Percentiles rank a stretch among this genome's conserved stretches.
Evolutionary conservation across 2,329 filamentous ascomycete species (phyloP).

Genomic region (Sporothrix protearum): DNA sequence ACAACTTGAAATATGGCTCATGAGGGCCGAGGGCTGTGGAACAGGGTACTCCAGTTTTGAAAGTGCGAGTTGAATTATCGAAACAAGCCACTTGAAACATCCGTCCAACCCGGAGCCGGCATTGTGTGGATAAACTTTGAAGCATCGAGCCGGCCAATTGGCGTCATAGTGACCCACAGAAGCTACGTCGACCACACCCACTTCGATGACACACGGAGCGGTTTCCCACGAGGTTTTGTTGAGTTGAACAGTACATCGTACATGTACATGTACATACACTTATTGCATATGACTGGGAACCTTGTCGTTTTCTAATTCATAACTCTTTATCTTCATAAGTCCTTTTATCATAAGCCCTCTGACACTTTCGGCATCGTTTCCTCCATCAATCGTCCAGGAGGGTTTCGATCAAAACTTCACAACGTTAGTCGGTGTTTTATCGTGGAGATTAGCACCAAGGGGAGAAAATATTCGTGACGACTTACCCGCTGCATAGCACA

Average conservation of each 20-base stretch:
- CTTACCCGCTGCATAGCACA: conserved; percentile 72
- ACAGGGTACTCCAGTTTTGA: background rate
- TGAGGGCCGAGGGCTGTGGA: too few species aligned
- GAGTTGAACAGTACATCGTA: too few species aligned
- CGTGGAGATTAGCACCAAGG: background rate
- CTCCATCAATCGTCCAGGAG: background rate
- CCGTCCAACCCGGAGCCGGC: background rate
- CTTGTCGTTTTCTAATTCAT: background rate
- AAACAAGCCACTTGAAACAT: background rate
- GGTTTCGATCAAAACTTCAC: background rate
- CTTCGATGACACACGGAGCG: too few species aligned
- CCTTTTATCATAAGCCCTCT: background rate
- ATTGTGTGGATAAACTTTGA: too few species aligned
- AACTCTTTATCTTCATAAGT: background rate
- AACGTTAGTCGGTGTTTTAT: background rate
- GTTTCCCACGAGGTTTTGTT: too few species aligned
- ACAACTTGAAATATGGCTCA: too few species aligned
- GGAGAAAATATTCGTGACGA: conserved; percentile 26
- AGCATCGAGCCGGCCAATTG: too few species aligned
- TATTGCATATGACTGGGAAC: too few species aligned
- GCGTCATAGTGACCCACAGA: background rate
- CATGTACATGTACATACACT: too few species aligned
- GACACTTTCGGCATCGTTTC: background rate
- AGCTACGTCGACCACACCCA: background rate
- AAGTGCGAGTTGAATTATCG: background rate